These are phyloP conservation scores for Malassezia dermatis DNA, from an alignment of 1,284 basidiomycete genomes.

Conservation along the genomic window DNA sequence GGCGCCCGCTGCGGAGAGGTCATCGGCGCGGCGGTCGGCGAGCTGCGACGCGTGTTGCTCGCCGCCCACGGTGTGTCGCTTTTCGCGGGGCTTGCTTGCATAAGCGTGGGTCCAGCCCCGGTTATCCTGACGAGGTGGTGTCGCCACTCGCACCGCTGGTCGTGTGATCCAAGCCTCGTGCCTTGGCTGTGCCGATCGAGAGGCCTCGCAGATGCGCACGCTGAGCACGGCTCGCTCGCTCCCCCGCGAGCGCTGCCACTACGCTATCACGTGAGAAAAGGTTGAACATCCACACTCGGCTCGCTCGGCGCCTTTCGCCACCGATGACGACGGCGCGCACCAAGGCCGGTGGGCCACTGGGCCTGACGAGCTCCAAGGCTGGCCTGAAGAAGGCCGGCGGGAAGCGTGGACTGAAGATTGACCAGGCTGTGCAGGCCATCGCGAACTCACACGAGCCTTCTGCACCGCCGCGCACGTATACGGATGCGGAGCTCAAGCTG, in stretches of 20 bases:
- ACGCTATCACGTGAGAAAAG: conserved; percentile 7
- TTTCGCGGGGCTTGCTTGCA: neutral
- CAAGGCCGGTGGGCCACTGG: conserved; percentile 2
- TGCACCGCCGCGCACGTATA: neutral
- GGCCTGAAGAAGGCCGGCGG: neutral
- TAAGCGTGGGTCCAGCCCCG: conserved; percentile 2
- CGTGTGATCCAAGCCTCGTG: neutral
- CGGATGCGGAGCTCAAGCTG: neutral
- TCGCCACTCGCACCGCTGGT: neutral
- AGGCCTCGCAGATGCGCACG: neutral
- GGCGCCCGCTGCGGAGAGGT: neutral
- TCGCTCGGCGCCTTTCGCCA: neutral
- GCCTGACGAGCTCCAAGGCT: conserved; percentile 7
- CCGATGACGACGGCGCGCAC: conserved; percentile 1
- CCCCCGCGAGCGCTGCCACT: neutral
- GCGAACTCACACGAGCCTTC: neutral
- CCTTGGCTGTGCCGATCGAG: neutral
- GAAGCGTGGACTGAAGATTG: neutral
- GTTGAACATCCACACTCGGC: conserved; percentile 2
- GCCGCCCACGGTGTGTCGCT: neutral
- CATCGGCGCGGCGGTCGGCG: neutral
- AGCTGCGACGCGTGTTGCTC: neutral
- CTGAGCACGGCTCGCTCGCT: neutral
- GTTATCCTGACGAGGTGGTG: neutral
- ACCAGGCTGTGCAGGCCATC: neutral